Percentiles rank a stretch among this genome's conserved stretches.
These are phyloP conservation scores for Singerocomus inundabilis DNA, from an alignment of 1,284 basidiomycete genomes.

Conservation along the genomic window DNA sequence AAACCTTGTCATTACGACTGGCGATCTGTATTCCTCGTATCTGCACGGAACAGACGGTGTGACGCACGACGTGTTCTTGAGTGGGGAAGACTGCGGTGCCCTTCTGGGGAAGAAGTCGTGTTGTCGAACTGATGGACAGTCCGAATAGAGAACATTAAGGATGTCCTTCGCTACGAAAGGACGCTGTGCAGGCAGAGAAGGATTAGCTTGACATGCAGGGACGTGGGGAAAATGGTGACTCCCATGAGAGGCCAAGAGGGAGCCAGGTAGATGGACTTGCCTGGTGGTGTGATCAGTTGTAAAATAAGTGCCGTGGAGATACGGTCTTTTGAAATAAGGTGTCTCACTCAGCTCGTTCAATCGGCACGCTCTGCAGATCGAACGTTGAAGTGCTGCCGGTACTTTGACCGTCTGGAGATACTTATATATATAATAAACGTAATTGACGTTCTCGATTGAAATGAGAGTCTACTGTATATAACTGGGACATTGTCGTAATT, in stretches of 20 bases:
- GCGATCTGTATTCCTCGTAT: slow-evolving; percentile 63
- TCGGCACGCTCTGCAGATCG: too few relatives aligned
- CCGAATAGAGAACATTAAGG: slow-evolving; percentile 38
- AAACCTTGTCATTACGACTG: slow-evolving; percentile 76
- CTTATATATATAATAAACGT: too few relatives aligned
- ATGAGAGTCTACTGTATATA: too few relatives aligned
- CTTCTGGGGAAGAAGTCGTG: slow-evolving; percentile 32
- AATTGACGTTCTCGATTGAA: too few relatives aligned
- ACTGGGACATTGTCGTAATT: too few relatives aligned
- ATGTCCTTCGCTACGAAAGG: slow-evolving; percentile 45
- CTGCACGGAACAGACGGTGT: slow-evolving; percentile 73
- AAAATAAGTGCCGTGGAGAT: not conserved
- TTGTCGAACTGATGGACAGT: slow-evolving; percentile 59
- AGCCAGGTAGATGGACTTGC: not conserved
- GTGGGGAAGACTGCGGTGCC: slow-evolving; percentile 18
- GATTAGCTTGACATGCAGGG: slow-evolving; percentile 86
- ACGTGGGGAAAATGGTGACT: slow-evolving; percentile 61
- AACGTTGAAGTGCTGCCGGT: too few relatives aligned
- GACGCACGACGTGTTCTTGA: slow-evolving; percentile 46
- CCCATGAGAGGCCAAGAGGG: not conserved
- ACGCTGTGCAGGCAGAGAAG: slow-evolving; percentile 58
- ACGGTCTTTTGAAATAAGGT: too few relatives aligned
- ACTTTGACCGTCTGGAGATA: too few relatives aligned
- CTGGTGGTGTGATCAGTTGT: not conserved
- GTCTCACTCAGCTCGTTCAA: too few relatives aligned